phyloP scores from a whole-genome alignment of 306 rosid species.

The Chamaecrista fasciculata region DNA sequence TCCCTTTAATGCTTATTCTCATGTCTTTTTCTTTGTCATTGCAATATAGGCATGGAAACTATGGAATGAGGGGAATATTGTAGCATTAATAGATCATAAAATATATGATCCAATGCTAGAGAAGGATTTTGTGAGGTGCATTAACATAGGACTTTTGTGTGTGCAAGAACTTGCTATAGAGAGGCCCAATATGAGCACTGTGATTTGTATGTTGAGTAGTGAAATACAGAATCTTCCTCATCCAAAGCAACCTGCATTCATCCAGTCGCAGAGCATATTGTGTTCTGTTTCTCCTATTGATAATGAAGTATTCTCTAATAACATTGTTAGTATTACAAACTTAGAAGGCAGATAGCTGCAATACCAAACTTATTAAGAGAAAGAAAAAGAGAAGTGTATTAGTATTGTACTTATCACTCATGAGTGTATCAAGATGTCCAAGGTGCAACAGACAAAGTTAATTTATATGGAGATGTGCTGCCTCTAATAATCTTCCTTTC shows the following conservation, averaged over 20 bases:
- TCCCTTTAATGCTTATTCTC: not conserved
- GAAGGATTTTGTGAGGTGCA: conserved; percentile 24
- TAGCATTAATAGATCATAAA: conserved; percentile 17
- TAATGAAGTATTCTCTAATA: not conserved
- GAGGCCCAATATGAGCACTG: conserved; percentile 20
- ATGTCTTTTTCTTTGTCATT: not conserved
- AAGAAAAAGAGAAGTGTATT: too few relatives aligned
- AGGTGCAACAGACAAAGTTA: too few relatives aligned
- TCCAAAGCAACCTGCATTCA: conserved; percentile 17
- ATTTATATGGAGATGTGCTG: too few relatives aligned
- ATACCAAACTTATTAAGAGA: too few relatives aligned
- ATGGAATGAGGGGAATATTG: conserved; percentile 22
- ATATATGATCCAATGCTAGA: not conserved
- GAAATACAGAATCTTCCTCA: conserved; percentile 26
- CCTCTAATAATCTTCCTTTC: too few relatives aligned
- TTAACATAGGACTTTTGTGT: conserved; percentile 29
- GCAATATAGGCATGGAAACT: conserved; percentile 31
- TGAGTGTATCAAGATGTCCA: too few relatives aligned
- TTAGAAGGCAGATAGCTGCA: conserved; percentile 3
- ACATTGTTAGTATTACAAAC: not conserved
- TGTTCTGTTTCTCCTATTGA: not conserved
- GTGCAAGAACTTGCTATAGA: conserved; percentile 34
- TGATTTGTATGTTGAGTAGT: conserved; percentile 29
- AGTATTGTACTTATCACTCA: too few relatives aligned
- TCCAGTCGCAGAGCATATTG: not conserved